Conservation (phyloP, 768 basidiomycete species). For the Tricholoma sp. region DNA sequence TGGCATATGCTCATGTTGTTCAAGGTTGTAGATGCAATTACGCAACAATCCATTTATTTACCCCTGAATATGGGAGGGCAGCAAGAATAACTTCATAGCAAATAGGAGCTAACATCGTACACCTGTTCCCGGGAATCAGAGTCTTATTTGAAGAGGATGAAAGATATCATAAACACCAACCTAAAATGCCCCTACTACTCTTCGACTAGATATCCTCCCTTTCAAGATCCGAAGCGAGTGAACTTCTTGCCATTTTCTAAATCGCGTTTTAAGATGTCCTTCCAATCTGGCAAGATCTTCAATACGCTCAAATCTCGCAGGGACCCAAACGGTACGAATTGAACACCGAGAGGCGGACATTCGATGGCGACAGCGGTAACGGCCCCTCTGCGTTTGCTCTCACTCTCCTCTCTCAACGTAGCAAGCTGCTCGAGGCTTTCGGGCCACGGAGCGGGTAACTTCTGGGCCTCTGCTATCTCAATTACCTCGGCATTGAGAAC, state of each 20-base stretch:
- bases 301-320: constrained; percentile 15
- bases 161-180: neutral
- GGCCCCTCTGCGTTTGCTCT: constrained; percentile 15
- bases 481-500: constrained; percentile 17
- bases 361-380: constrained; percentile 22
- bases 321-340: constrained; percentile 28
- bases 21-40: too few species aligned
- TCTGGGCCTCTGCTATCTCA: constrained; percentile 14
- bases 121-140: too few species aligned
- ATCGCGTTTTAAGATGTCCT: constrained; percentile 1
- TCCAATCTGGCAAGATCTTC: constrained; percentile 4
- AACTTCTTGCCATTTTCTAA: constrained; percentile 8
- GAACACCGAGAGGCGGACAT: constrained; percentile 24
- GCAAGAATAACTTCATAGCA: too few species aligned
- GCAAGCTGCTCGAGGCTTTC: constrained; percentile 15
- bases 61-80: too few species aligned
- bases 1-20: too few species aligned
- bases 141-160: too few species aligned
- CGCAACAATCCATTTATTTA: too few species aligned
- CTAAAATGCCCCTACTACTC: too few species aligned
- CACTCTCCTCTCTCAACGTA: constrained; percentile 20
- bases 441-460: constrained; percentile 18
- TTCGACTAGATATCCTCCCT: neutral
- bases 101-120: too few species aligned
- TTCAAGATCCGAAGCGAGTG: neutral